Evolutionary conservation across 805 yeast species (phyloP).

Genomic region (Teunomyces panamensis): DNA sequence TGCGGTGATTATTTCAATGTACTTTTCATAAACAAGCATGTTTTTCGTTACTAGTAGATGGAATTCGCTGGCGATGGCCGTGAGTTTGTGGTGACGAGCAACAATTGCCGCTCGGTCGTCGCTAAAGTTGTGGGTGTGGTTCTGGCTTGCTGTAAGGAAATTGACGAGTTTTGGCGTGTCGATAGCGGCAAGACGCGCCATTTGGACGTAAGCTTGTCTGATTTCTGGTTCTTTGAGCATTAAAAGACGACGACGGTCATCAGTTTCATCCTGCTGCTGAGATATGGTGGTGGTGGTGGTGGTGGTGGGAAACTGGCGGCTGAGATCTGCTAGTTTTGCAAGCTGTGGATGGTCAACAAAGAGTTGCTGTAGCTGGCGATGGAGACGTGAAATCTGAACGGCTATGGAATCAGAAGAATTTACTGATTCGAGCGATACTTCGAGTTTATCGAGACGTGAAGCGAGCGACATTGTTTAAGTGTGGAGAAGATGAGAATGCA

Average conservation of each 20-base stretch:
- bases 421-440: conserved; percentile 6
- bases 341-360: conserved; percentile 18
- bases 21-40: conserved; percentile 28
- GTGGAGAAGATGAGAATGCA: neutral
- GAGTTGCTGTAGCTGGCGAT: conserved; percentile 10
- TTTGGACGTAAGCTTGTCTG: conserved; percentile 17
- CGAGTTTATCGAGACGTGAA: conserved; percentile 6
- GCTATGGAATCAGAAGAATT: conserved; percentile 7
- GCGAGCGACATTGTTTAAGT: neutral
- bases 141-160: conserved; percentile 14
- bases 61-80: conserved; percentile 14
- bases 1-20: conserved; percentile 15
- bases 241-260: conserved; percentile 8
- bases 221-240: conserved; percentile 20
- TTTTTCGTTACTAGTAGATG: conserved; percentile 25
- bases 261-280: neutral
- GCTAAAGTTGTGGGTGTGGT: conserved; percentile 15
- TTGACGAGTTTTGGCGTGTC: conserved; percentile 20
- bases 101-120: conserved; percentile 8
- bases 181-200: conserved; percentile 20
- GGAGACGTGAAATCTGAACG: conserved; percentile 14
- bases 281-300: neutral
- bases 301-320: neutral
- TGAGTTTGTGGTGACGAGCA: conserved; percentile 9
- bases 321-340: conserved; percentile 14